A percentile compares a stretch with the other conserved stretches of the same genome.
Conservation (phyloP, 257 asterid species). For the Penstemon newberryi region DNA sequence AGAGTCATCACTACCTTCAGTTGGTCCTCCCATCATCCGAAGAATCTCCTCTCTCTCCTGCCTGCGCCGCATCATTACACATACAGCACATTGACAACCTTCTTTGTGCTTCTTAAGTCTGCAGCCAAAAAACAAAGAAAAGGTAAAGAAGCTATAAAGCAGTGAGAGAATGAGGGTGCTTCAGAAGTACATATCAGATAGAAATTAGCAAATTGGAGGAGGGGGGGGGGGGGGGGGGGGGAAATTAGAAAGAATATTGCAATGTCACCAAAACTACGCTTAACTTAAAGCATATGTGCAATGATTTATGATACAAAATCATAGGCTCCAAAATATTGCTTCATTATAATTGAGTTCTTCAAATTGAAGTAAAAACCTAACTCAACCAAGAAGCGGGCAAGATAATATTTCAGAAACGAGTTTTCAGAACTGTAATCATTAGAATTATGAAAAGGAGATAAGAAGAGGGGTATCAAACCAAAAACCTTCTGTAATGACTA, state of each 20-base stretch:
- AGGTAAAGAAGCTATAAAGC: constrained; percentile 1
- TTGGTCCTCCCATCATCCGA: constrained; percentile 59
- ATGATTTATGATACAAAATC: neutral
- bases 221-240: no score
- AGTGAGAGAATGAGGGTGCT: neutral
- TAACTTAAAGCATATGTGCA: neutral
- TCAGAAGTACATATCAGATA: neutral
- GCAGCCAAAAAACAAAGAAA: constrained; percentile 15
- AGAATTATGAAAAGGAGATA: no score
- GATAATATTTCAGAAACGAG: neutral
- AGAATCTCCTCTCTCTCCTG: constrained; percentile 88
- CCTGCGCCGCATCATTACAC: constrained; percentile 96
- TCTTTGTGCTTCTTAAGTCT: constrained; percentile 96
- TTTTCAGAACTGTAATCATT: no score
- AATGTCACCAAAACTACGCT: neutral
- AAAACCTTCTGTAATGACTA: no score
- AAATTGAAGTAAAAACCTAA: neutral
- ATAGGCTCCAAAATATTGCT: neutral
- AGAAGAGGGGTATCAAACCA: no score
- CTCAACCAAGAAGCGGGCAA: neutral
- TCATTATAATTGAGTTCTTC: neutral
- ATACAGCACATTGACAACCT: constrained; percentile 93
- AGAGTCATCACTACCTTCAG: constrained; percentile 72
- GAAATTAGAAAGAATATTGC: neutral
- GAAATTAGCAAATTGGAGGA: no score